Conservation (phyloP, 345 rosid species). For the Heritiera littoralis region DNA sequence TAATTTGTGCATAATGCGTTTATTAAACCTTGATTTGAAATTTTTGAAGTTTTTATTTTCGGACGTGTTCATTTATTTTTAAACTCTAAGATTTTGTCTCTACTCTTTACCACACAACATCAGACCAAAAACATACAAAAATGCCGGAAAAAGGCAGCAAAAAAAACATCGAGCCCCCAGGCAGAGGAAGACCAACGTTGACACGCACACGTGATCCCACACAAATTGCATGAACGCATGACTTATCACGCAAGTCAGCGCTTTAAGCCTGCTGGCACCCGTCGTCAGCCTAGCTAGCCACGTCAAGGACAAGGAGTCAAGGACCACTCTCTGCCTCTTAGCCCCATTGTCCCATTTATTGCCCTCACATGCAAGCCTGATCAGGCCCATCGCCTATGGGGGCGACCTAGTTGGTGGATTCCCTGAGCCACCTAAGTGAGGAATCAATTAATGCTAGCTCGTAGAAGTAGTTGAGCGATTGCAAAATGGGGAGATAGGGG, state of each 20-base stretch:
- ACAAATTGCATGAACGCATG: not conserved
- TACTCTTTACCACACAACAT: no score
- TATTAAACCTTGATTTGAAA: no score
- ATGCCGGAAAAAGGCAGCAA: not conserved
- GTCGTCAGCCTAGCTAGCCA: not conserved
- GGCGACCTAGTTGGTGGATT: not conserved
- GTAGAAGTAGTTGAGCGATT: conserved; percentile 17
- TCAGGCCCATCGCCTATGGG: not conserved
- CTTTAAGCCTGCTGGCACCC: not conserved
- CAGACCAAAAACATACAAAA: no score
- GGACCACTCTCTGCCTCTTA: conserved; percentile 27
- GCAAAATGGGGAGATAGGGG: not conserved
- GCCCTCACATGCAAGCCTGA: conserved; percentile 33
- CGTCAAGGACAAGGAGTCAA: not conserved
- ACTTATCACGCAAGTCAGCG: conserved; percentile 20
- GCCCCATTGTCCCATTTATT: conserved; percentile 31
- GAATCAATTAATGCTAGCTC: conserved; percentile 11
- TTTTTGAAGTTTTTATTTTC: no score
- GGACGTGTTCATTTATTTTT: no score
- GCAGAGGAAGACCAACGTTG: conserved; percentile 16
- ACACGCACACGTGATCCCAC: conserved; percentile 22
- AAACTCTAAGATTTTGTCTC: no score
- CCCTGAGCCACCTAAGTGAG: conserved; percentile 11
- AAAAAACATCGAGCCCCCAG: not conserved
- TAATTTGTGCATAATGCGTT: no score